Evolutionary conservation across 176 grass and related monocot genomes (phyloP).

Genomic region (Paspalum vaginatum): DNA sequence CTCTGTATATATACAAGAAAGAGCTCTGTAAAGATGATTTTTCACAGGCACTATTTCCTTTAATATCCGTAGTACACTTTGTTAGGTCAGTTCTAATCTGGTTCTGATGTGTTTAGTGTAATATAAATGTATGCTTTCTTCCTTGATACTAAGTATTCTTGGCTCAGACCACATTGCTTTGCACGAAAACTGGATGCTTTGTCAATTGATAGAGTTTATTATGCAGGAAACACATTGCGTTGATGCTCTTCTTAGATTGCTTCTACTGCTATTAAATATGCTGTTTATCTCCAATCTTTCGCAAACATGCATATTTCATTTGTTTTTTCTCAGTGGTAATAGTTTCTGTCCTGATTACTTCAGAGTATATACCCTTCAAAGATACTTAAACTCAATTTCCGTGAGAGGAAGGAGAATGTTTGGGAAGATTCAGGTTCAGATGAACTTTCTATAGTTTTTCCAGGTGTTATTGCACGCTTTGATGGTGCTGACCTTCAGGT

Average conservation of each 20-base stretch:
- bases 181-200: not conserved
- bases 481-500: conserved; percentile 85
- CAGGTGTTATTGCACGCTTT: conserved; percentile 67
- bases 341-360: conserved; percentile 32
- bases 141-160: not conserved
- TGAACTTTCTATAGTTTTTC: conserved; percentile 70
- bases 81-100: not conserved
- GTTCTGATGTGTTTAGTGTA: not conserved
- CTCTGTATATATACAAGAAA: not conserved
- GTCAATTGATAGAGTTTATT: conserved; percentile 5
- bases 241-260: not conserved
- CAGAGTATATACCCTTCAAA: conserved; percentile 76
- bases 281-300: not conserved
- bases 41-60: not conserved
- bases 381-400: conserved; percentile 66
- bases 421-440: conserved; percentile 67
- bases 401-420: conserved; percentile 48
- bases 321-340: conserved; percentile 26
- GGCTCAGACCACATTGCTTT: not conserved
- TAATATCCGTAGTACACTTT: not conserved
- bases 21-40: not conserved
- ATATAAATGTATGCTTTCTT: not conserved
- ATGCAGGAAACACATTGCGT: not conserved
- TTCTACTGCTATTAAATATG: conserved; percentile 9
- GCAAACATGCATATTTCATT: not conserved